Evolutionary conservation across 2,329 filamentous ascomycete species (phyloP).

Genomic region (Pestalotiopsis fici): DNA sequence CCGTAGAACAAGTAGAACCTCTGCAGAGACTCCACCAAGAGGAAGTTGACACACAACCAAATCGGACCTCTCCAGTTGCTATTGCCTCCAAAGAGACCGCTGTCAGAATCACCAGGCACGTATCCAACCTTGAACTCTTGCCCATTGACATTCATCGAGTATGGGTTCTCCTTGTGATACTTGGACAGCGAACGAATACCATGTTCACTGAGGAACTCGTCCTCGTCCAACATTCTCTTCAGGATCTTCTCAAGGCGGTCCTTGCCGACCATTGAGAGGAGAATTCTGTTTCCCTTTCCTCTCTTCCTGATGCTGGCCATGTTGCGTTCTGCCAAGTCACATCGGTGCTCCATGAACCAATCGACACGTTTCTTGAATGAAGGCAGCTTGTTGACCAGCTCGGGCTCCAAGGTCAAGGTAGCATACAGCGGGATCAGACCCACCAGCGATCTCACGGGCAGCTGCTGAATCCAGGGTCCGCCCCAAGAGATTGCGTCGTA

Average conservation of each 20-base stretch:
- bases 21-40: slow-evolving; percentile 91
- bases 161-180: slow-evolving; percentile 85
- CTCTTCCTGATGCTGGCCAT: slow-evolving; percentile 91
- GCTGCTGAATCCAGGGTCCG: slow-evolving; percentile 87
- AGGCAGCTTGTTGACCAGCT: slow-evolving; percentile 88
- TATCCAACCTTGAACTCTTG: slow-evolving; percentile 87
- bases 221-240: slow-evolving; percentile 88
- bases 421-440: slow-evolving; percentile 93
- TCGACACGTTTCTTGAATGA: slow-evolving; percentile 90
- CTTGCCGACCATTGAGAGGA: slow-evolving; percentile 89
- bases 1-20: slow-evolving; percentile 97
- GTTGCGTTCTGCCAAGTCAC: slow-evolving; percentile 87
- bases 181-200: slow-evolving; percentile 93
- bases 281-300: slow-evolving; percentile 84
- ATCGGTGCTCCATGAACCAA: slow-evolving; percentile 90
- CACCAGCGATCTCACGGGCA: slow-evolving; percentile 89
- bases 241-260: slow-evolving; percentile 89
- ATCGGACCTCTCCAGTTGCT: slow-evolving; percentile 97
- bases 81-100: slow-evolving; percentile 92
- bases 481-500: slow-evolving; percentile 98
- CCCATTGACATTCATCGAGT: slow-evolving; percentile 93
- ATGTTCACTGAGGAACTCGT: slow-evolving; percentile 88
- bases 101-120: slow-evolving; percentile 94
- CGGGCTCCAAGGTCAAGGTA: slow-evolving; percentile 88
- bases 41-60: slow-evolving; percentile 95